phyloP scores from a whole-genome alignment of 169 alveolate species.

The Eimeria sp. region DNA sequence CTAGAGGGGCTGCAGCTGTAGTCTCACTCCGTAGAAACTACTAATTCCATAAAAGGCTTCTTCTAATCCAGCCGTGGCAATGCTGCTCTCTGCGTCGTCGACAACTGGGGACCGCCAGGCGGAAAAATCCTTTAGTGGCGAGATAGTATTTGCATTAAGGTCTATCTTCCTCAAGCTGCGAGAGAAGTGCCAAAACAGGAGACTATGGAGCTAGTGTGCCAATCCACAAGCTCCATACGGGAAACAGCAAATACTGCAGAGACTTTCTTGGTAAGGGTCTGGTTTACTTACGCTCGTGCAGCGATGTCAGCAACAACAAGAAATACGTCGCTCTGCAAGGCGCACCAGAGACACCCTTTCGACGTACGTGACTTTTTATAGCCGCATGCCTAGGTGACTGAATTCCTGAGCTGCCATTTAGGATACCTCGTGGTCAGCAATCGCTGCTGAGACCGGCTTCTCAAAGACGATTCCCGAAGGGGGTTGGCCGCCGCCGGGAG shows the following conservation, averaged over 20 bases:
- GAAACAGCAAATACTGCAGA: not conserved
- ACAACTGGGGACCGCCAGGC: slow-evolving; percentile 55
- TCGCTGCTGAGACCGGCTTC: slow-evolving; percentile 63
- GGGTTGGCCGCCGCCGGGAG: not conserved
- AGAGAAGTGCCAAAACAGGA: not conserved
- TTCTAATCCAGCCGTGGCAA: slow-evolving; percentile 43
- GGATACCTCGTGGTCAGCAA: slow-evolving; percentile 27
- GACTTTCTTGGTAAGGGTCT: too few relatives aligned
- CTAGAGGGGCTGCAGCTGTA: not conserved
- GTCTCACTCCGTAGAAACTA: slow-evolving; percentile 61
- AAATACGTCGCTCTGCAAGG: not conserved
- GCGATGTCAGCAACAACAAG: slow-evolving; percentile 57
- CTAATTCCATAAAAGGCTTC: slow-evolving; percentile 61
- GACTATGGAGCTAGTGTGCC: not conserved
- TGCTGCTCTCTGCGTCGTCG: slow-evolving; percentile 19
- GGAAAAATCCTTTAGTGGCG: slow-evolving; percentile 35
- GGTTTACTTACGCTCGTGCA: slow-evolving; percentile 46
- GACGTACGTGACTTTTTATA: not conserved
- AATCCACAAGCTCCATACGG: not conserved
- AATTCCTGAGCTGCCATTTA: not conserved
- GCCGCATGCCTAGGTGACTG: not conserved
- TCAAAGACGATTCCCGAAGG: not conserved
- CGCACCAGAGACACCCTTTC: not conserved
- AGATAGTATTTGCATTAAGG: not conserved
- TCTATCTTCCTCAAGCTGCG: slow-evolving; percentile 34